These are phyloP conservation scores for Chaetomiaceae sp. DNA, from an alignment of 2,329 filamentous ascomycete genomes.

Conservation along the genomic window DNA sequence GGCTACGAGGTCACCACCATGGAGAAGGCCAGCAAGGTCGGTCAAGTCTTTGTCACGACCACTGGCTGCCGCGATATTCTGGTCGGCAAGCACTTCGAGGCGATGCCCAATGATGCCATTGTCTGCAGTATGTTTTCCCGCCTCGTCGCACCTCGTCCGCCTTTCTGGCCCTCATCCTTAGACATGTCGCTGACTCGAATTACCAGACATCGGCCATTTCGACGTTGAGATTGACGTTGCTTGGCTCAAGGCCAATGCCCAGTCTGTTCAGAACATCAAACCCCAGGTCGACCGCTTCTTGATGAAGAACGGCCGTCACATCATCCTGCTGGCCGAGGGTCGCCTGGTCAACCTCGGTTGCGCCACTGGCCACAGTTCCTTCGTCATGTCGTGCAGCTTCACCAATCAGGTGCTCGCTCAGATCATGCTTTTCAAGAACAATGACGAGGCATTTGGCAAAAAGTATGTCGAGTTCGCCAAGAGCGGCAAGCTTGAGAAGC, in stretches of 20 bases:
- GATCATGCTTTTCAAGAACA: constrained; percentile 95
- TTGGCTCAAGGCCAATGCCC: constrained; percentile 96
- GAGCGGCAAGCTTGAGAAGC: constrained; percentile 81
- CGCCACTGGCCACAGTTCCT: constrained; percentile 97
- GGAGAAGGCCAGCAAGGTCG: constrained; percentile 81
- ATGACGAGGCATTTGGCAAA: constrained; percentile 78
- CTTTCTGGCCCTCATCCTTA: neutral
- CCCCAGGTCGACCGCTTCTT: constrained; percentile 98
- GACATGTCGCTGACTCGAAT: constrained; percentile 9
- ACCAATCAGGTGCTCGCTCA: constrained; percentile 99
- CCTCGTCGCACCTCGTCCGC: neutral
- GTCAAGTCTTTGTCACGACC: constrained; percentile 99
- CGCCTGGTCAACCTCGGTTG: constrained; percentile 99
- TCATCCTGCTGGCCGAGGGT: constrained; percentile 97
- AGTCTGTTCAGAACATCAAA: constrained; percentile 97
- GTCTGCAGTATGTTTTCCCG: constrained; percentile 72
- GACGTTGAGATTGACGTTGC: constrained; percentile 99
- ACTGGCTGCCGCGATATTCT: constrained; percentile 99
- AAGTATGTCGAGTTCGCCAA: constrained; percentile 97
- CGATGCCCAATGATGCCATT: constrained; percentile 95
- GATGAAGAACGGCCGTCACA: constrained; percentile 89
- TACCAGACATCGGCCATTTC: constrained; percentile 91
- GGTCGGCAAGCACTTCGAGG: constrained; percentile 84
- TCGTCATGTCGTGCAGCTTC: constrained; percentile 99
- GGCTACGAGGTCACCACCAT: constrained; percentile 97